A percentile compares a stretch with the other conserved stretches of the same genome.
Evolutionary conservation across 2,329 filamentous ascomycete genomes (phyloP).

Genomic region (Fusarium praegraminearum): DNA sequence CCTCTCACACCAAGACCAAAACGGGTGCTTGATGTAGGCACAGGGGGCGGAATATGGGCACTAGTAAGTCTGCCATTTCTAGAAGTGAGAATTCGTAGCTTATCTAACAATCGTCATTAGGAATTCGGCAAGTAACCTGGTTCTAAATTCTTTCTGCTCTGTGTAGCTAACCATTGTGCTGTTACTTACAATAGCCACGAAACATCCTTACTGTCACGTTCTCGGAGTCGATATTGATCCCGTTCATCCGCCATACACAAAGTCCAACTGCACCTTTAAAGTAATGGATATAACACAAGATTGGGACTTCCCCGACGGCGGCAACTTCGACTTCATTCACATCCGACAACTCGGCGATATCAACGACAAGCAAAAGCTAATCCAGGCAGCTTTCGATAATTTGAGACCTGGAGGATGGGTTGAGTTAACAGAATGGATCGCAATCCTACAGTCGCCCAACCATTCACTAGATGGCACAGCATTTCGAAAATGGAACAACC

Average conservation of each 20-base stretch:
- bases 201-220: constrained; percentile 38
- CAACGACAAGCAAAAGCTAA: constrained; percentile 27
- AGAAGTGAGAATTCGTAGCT: background rate
- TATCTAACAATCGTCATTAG: constrained; percentile 20
- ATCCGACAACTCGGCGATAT: constrained; percentile 38
- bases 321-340: constrained; percentile 39
- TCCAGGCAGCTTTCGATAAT: constrained; percentile 36
- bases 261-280: constrained; percentile 36
- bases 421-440: constrained; percentile 45
- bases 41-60: constrained; percentile 40
- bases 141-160: background rate
- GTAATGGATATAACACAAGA: constrained; percentile 38
- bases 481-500: constrained; percentile 41
- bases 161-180: constrained; percentile 9
- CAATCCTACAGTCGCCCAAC: constrained; percentile 40
- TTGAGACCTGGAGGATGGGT: constrained; percentile 44
- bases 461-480: constrained; percentile 38
- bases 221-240: constrained; percentile 42
- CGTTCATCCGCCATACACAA: constrained; percentile 30
- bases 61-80: constrained; percentile 19
- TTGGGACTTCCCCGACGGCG: constrained; percentile 32
- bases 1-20: constrained; percentile 34
- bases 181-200: constrained; percentile 24
- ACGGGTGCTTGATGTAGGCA: constrained; percentile 39
- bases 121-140: constrained; percentile 35